Percentiles rank a stretch among this genome's conserved stretches.
phyloP scores from a whole-genome alignment of 495 filamentous ascomycete genomes.

The Eremomyces bilateralis region DNA sequence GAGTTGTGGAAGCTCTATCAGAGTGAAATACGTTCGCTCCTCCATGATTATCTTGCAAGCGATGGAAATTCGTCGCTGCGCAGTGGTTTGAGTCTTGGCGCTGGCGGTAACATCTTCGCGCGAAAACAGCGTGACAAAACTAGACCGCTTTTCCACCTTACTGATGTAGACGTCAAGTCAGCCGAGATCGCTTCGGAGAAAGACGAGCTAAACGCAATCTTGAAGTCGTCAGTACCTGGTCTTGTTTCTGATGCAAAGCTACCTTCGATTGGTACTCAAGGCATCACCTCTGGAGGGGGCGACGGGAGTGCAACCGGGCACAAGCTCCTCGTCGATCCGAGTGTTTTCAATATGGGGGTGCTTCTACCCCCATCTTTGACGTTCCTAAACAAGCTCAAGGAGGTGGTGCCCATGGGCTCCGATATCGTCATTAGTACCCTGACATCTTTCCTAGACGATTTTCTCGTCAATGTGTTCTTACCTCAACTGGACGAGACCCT shows the following conservation, averaged over 20 bases:
- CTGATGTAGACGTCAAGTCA: slow-evolving; percentile 58
- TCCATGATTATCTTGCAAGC: slow-evolving; percentile 95
- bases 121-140: slow-evolving; percentile 42
- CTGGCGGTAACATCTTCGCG: slow-evolving; percentile 33
- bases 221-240: slow-evolving; percentile 77
- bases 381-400: slow-evolving; percentile 78
- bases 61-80: slow-evolving; percentile 45
- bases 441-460: slow-evolving; percentile 93
- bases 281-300: slow-evolving; percentile 16
- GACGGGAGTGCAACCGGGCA: slow-evolving; percentile 44
- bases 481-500: slow-evolving; percentile 93
- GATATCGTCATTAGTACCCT: slow-evolving; percentile 72
- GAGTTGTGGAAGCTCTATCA: slow-evolving; percentile 88
- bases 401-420: slow-evolving; percentile 65
- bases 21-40: slow-evolving; percentile 70
- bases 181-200: slow-evolving; percentile 56
- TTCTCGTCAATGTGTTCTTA: slow-evolving; percentile 93
- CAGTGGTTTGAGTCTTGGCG: slow-evolving; percentile 24
- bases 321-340: slow-evolving; percentile 82
- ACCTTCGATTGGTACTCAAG: slow-evolving; percentile 4
- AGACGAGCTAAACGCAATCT: slow-evolving; percentile 75
- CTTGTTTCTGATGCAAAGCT: slow-evolving; percentile 59
- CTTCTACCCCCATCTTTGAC: slow-evolving; percentile 81
- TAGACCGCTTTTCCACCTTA: slow-evolving; percentile 45
- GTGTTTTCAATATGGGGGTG: slow-evolving; percentile 92